Base-by-base conservation (phyloP, 352 stramenopile genomes). In the Phytopythium montanum region DNA sequence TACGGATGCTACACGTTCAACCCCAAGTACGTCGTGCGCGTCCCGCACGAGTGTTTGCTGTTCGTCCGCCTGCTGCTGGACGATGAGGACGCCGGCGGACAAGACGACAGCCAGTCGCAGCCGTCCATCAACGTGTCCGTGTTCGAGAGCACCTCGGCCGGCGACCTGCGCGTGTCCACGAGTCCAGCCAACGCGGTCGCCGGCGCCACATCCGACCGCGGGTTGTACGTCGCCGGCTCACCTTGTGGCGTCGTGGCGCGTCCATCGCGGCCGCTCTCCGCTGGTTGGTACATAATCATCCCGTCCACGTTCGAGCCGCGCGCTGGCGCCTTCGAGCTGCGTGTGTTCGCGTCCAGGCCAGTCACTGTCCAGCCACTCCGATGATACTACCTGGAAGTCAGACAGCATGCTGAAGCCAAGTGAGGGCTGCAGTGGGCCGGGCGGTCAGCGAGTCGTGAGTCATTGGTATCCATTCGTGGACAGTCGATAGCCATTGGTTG, bases 1-100 rank as follows among this genome's bases (percentile, higher is more conserved):
- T 92, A 88, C 59, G 83, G 83, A 18, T 87, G 82, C 61, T 94
- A 93, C 60, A 90, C 77, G 7, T 88, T 90, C 63, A 93, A 94
- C 61, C 83, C 85, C 25, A 85, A 81, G 60, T 92, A 81, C 58
- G 73, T 95, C 31, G 63, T 93, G 34, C 71, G 81, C 46, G 65
- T 91, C 5, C 59, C 65, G 1, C 67, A 75, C 31, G 72, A 88
- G 31, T 87, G 66, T 23, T 59, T 76, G 10, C 59, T 92, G 14
- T 81, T 92, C 39, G 73, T 68, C 41, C 81, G 81, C 5, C 66
- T 93, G 13, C 55, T 86, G 42, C 54, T 78, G 2, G 36, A 68
- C 19, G 64, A 75, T 1, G 45, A 57, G n/a, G 56, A 60, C 36
- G 49, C 28, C n/a, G 56, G 62, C 12, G 42, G 29, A 33, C 59